Base-by-base conservation (phyloP, 352 stramenopile species). In the Pythium rhizo-oryzae region DNA sequence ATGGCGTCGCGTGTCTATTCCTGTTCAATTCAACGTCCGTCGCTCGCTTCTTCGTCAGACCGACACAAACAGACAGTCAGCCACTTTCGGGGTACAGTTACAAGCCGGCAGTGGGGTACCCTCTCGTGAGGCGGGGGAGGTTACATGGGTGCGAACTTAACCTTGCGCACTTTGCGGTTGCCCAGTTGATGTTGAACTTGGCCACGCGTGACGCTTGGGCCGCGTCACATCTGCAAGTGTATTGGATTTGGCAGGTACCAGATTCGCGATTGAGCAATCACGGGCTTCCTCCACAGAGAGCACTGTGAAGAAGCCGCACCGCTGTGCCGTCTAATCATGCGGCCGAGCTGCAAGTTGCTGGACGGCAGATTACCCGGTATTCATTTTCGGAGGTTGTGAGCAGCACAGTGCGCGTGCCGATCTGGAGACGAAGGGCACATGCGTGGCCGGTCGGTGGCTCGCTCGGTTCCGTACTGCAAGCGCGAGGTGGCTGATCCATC, bases 131-230 rank as follows among this genome's bases (percentile, higher is more conserved):
- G 8, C 2, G n/a, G 35, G 35, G 35, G 35, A 41, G 41, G 41
- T 47, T 47, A 47, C 41, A 7, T 21, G 28, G 28, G 28, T 6
- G 5, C 44, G 62, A 69, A 69, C 62, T 44, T 69, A 62, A 55
- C 13, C 8, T 7, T 44, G 18, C 39, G 28, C 30, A 51, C 50
- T 41, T 62, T 43, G 19, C 8, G 24, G 4, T 18, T 16, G 21
- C 9, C 11, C 54, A 49, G n/a, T 65, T 63, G 58, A 72, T 51
- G 66, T 72, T 72, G 66, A 72, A 72, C 66, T 72, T 72, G 53
- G 39, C 43, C 13, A 47, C 8, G 16, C 9, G 50, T 52, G 49
- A 43, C 64, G 35, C 35, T 61, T 65, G 37, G 41, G 41, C 6
- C 5, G 28, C 28, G 12, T 43, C 19, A 39, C 23, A 43, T 28